Evolutionary conservation across 169 alveolate species (phyloP).

Genomic region (Plasmodium inui): DNA sequence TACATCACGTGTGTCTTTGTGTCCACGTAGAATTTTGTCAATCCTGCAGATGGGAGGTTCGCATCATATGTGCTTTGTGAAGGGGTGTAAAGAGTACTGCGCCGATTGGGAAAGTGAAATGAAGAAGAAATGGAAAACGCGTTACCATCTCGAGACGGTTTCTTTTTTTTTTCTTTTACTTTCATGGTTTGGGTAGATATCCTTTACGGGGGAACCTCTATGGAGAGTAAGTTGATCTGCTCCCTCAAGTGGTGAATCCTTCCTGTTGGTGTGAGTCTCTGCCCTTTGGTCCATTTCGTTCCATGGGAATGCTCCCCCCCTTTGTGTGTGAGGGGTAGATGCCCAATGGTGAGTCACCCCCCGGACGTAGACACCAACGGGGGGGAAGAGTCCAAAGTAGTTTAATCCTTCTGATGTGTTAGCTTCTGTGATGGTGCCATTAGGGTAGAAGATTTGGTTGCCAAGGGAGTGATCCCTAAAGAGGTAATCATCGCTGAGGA

Average conservation of each 20-base stretch:
- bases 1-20: not conserved
- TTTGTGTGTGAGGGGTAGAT: not conserved
- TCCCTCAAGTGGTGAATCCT: not conserved
- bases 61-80: not conserved
- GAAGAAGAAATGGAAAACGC: not conserved
- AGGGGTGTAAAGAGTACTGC: not conserved
- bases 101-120: not conserved
- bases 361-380: not conserved
- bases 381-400: not conserved
- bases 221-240: not conserved
- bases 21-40: not conserved
- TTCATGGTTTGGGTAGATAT: not conserved
- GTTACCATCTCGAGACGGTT: not conserved
- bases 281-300: not conserved
- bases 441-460: not conserved
- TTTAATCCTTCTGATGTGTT: not conserved
- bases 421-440: not conserved
- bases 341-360: not conserved
- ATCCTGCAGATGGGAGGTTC: not conserved
- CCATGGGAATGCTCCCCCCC: not conserved
- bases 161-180: not conserved
- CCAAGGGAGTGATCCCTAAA: not conserved
- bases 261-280: not conserved
- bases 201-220: not conserved
- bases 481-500: not conserved